Evolutionary conservation across 768 basidiomycete species (phyloP).

Genomic region (Boletus tylopilopsis): DNA sequence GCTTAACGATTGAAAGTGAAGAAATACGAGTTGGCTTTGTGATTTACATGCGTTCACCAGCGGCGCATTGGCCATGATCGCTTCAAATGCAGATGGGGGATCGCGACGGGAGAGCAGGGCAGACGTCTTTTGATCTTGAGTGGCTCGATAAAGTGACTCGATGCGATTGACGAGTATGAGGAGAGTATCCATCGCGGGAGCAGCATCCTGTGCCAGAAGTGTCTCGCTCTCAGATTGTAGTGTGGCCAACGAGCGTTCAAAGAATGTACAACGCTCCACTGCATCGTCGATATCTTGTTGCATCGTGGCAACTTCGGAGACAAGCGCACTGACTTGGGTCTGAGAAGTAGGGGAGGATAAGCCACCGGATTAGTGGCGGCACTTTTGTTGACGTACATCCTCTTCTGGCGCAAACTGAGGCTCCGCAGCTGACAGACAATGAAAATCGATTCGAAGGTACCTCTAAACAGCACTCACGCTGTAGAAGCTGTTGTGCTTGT

Average conservation of each 20-base stretch:
- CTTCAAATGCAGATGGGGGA: conserved; percentile 1
- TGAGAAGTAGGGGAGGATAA: not conserved
- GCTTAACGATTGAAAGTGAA: conserved; percentile 2
- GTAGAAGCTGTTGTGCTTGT: no score
- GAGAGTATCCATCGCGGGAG: conserved; percentile 6
- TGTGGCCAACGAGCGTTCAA: not conserved
- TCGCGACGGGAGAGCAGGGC: not conserved
- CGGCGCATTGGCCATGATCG: not conserved
- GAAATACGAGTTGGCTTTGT: conserved; percentile 4
- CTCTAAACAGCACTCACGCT: no score
- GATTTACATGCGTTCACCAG: conserved; percentile 6
- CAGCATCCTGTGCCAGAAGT: not conserved
- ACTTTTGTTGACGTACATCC: not conserved
- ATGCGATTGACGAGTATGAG: conserved; percentile 1
- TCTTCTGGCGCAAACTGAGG: not conserved
- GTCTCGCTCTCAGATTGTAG: conserved; percentile 2
- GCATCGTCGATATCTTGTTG: conserved; percentile 7
- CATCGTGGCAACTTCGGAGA: not conserved
- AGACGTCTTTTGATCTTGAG: not conserved
- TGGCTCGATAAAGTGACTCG: conserved; percentile 5
- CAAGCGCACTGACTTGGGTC: conserved; percentile 1
- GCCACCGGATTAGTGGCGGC: not conserved
- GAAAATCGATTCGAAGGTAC: no score
- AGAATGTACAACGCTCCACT: not conserved
- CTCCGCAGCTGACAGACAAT: not conserved